Conservation (phyloP, 257 asterid species). For the Primulina eburnea region DNA sequence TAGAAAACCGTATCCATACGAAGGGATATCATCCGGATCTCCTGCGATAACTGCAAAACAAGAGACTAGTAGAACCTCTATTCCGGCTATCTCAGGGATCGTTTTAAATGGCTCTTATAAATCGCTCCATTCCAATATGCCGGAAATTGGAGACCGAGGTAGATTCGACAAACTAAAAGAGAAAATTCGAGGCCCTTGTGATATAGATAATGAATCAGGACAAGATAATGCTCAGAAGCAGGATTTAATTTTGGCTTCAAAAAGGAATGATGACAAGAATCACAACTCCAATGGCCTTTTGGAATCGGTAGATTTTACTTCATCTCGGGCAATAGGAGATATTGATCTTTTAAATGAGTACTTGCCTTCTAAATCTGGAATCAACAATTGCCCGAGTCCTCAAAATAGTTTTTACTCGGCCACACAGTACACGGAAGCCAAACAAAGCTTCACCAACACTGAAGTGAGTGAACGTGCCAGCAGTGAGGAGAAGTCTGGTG, state of each 20-base stretch:
- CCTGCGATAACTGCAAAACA: slow-evolving; percentile 30
- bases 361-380: slow-evolving; percentile 30
- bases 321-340: slow-evolving; percentile 29
- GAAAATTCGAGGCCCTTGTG: slow-evolving; percentile 12
- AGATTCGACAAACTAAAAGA: slow-evolving; percentile 28
- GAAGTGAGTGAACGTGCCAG: slow-evolving; percentile 47
- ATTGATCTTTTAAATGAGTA: slow-evolving; percentile 21
- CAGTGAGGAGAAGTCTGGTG: slow-evolving; percentile 43
- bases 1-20: slow-evolving; percentile 35
- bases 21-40: slow-evolving; percentile 44
- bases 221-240: slow-evolving; percentile 27
- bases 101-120: slow-evolving; percentile 42
- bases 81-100: slow-evolving; percentile 33
- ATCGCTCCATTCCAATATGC: slow-evolving; percentile 26
- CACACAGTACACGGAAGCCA: slow-evolving; percentile 49
- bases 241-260: slow-evolving; percentile 8
- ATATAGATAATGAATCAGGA: slow-evolving; percentile 27
- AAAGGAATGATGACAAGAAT: slow-evolving; percentile 28
- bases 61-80: slow-evolving; percentile 32
- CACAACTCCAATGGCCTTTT: slow-evolving; percentile 31
- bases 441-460: slow-evolving; percentile 56
- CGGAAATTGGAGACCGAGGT: slow-evolving; percentile 22
- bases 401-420: slow-evolving; percentile 55
- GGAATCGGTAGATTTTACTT: slow-evolving; percentile 31
- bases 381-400: slow-evolving; percentile 43